Evolutionary conservation across 2,329 filamentous ascomycete genomes (phyloP), one percentile per base, ranked within the genome.

Genomic region (Tolypocladium tundrense): DNA sequence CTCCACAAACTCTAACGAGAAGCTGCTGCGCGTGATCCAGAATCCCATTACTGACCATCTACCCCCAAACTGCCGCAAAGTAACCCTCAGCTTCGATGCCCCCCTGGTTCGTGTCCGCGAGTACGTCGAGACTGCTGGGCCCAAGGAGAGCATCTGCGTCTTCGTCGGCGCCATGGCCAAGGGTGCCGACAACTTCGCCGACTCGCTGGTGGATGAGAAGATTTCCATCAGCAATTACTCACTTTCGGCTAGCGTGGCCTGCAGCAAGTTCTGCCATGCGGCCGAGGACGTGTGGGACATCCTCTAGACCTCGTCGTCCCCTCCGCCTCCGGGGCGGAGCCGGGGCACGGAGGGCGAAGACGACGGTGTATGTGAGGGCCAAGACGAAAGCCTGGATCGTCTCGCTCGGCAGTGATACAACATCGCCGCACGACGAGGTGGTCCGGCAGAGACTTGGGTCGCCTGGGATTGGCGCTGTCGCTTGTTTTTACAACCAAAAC

Each of bases 111-210:
- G 90, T 53, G 89, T 94, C 40, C 83, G 90, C 66, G 91, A 97
- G 71, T 99, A 96, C 73, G 86, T 99, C 60, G 85, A 90, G 64
- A 84, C 83, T 4, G 78, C 97, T 11, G 84, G 82, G 14, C 79
- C 87, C 54, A 88, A 92, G 67, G 91, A 97, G 77, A 97, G 93
- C 77, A 90, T 97, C 58, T 97, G 93, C 69, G 93, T 99, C 62
- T 97, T 97, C 68, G 91, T 97, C 48, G 94, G 94, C 66, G 94
- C 94, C 66, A 99, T 99, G 93, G 94, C 94, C 60, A 97, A 97
- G 78, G 94, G 94, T 21, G 84, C 86, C 57, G 94, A 99, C 72
- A 93, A 90, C 74, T 99, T 99, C 71, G 94, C 94, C 63, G 94
- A 99, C 70, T 83, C 84, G 45, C 91, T 89, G 75, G 95, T 97